Evolutionary conservation across 176 grass and related monocot genomes (phyloP).

Genomic region (Ananas comosus): DNA sequence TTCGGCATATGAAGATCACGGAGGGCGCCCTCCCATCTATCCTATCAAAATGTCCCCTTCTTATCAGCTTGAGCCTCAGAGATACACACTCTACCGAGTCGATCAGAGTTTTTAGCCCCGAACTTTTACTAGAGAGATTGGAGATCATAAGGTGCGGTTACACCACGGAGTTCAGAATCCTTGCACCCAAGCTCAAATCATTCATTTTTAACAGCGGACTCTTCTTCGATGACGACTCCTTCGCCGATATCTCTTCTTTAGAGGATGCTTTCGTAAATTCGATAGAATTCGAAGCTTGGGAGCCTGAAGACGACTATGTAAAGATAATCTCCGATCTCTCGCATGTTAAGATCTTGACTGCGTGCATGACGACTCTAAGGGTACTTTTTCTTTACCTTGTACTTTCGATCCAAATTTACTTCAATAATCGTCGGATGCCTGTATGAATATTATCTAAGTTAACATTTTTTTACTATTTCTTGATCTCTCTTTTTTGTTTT

Average conservation of each 20-base stretch:
- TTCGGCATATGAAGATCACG: neutral
- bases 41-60: neutral
- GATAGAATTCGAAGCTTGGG: neutral
- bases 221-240: neutral
- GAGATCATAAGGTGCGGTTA: neutral
- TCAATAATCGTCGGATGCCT: no score
- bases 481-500: no score
- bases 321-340: neutral
- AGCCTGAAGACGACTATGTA: neutral
- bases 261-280: constrained; percentile 5
- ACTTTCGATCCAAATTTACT: no score
- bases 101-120: neutral
- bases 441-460: no score
- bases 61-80: neutral
- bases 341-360: constrained; percentile 1
- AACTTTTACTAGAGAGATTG: neutral
- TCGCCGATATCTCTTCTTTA: neutral
- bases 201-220: neutral
- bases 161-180: neutral
- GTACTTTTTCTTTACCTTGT: neutral
- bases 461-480: no score
- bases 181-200: neutral
- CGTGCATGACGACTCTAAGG: neutral
- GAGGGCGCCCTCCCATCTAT: neutral
- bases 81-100: neutral